Percentiles rank a stretch among this genome's conserved stretches.
phyloP scores from a whole-genome alignment of 2,329 filamentous ascomycete species.

The Daldinia eschscholtzii region DNA sequence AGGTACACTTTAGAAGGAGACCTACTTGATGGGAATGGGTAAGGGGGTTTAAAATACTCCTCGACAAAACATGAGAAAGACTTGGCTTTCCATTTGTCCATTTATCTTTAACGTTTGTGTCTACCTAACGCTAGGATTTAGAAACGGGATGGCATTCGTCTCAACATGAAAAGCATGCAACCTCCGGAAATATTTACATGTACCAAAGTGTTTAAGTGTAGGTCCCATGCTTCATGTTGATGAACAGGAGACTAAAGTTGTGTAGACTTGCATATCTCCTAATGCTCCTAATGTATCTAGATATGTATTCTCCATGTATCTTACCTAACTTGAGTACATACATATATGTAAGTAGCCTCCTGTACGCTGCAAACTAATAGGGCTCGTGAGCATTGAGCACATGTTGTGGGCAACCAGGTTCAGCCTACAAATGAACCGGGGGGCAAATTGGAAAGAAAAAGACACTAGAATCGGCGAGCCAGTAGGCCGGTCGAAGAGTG shows the following conservation, averaged over 20 bases:
- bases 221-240: constrained; percentile 30
- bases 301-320: constrained; percentile 5
- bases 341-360: neutral
- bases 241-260: constrained; percentile 22
- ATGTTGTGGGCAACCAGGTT: neutral
- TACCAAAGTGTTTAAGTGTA: constrained; percentile 3
- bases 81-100: constrained; percentile 7
- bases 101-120: constrained; percentile 8
- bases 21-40: neutral
- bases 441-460: constrained; percentile 5
- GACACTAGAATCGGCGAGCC: constrained; percentile 39
- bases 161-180: constrained; percentile 12
- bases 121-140: neutral
- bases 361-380: neutral
- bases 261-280: neutral
- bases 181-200: constrained; percentile 25
- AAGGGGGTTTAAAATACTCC: constrained; percentile 4
- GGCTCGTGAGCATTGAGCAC: neutral
- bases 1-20: neutral
- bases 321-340: neutral
- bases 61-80: constrained; percentile 19
- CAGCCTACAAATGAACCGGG: constrained; percentile 10
- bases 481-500: constrained; percentile 8
- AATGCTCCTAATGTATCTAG: neutral
- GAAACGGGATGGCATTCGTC: constrained; percentile 27